Evolutionary conservation across 129 eudicot genomes (phyloP).

Genomic region (Solidago caesia): DNA sequence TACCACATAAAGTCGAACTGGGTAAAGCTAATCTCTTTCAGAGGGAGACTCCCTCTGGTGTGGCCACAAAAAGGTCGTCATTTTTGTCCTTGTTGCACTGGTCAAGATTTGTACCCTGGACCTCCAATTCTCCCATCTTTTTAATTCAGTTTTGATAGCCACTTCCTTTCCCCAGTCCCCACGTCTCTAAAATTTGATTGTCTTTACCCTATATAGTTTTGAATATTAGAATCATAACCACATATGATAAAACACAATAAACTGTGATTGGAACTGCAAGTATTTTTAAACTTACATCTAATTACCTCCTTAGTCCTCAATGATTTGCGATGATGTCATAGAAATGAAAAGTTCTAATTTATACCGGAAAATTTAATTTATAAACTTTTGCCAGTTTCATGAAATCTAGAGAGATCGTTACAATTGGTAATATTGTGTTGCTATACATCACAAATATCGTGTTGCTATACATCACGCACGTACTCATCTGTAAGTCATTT

Average conservation of each 20-base stretch:
- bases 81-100: too few relatives aligned
- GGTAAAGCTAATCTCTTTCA: too few relatives aligned
- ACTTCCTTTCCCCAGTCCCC: not conserved
- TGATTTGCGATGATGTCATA: not conserved
- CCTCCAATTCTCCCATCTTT: too few relatives aligned
- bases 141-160: too few relatives aligned
- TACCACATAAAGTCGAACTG: too few relatives aligned
- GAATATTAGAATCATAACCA: not conserved
- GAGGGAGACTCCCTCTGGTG: too few relatives aligned
- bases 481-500: slow-evolving; percentile 12
- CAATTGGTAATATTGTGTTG: not conserved
- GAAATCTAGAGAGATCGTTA: not conserved
- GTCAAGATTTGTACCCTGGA: too few relatives aligned
- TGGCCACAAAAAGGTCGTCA: too few relatives aligned
- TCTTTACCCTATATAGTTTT: not conserved
- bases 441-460: not conserved
- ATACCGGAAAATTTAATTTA: not conserved
- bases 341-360: not conserved
- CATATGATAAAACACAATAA: not conserved
- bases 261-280: not conserved
- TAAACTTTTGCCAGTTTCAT: not conserved
- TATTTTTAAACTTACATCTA: not conserved
- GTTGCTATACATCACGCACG: not conserved
- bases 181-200: too few relatives aligned
- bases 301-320: not conserved